Percentiles rank a stretch among this genome's conserved stretches.
These are phyloP conservation scores for Tritrichomonas foetus DNA, from an alignment of 208 protist species.

Conservation along the genomic window DNA sequence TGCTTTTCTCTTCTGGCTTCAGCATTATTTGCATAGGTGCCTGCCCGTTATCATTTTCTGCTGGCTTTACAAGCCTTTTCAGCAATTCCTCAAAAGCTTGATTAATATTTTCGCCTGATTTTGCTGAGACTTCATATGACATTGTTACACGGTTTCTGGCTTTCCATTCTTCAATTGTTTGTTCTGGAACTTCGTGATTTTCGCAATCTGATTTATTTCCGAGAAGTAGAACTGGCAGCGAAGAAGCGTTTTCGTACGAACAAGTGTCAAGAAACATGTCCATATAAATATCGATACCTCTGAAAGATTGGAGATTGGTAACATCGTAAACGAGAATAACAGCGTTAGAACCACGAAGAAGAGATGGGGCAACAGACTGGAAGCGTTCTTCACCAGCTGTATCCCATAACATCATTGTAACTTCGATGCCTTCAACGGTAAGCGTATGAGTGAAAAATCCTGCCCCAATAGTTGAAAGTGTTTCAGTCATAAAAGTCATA, in stretches of 20 bases:
- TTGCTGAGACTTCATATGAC: not conserved
- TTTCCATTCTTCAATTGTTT: not conserved
- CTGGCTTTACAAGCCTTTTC: not conserved
- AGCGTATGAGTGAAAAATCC: slow-evolving; percentile 21
- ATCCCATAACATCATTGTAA: not conserved
- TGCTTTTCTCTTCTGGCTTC: too few species aligned
- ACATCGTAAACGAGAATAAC: slow-evolving; percentile 1
- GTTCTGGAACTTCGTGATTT: not conserved
- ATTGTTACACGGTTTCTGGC: not conserved
- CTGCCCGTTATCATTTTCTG: too few species aligned
- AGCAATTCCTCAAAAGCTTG: not conserved
- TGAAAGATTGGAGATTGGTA: not conserved
- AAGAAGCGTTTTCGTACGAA: not conserved
- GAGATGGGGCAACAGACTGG: not conserved
- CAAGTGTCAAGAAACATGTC: not conserved
- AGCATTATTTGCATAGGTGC: too few species aligned
- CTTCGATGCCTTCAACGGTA: not conserved
- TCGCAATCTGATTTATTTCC: not conserved
- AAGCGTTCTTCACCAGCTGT: not conserved
- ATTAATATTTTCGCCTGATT: not conserved
- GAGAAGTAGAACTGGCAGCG: not conserved
- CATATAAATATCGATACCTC: not conserved
- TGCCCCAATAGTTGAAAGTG: not conserved
- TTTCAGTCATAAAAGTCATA: not conserved
- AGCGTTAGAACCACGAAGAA: not conserved